phyloP scores from a whole-genome alignment of 2,329 filamentous ascomycete species.

The Ophiostoma tasmaniense region DNA sequence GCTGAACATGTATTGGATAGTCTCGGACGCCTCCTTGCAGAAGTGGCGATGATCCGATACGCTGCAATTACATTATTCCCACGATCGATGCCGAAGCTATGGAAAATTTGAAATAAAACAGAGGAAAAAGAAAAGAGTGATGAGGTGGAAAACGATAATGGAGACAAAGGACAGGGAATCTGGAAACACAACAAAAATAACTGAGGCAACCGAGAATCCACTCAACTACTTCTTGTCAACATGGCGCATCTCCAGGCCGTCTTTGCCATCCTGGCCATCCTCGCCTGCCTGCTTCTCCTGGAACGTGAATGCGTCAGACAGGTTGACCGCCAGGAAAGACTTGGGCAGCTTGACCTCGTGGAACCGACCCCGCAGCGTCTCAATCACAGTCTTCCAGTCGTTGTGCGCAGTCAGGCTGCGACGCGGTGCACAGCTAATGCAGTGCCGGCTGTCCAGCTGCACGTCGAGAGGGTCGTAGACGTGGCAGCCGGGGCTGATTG shows the following conservation, averaged over 20 bases:
- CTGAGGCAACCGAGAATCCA: background rate
- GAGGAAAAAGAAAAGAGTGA: background rate
- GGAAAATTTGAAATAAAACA: background rate
- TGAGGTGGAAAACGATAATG: background rate
- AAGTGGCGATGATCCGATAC: background rate
- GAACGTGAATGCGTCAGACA: slow-evolving; percentile 54
- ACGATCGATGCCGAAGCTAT: background rate
- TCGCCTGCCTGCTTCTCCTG: slow-evolving; percentile 47
- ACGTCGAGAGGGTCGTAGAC: slow-evolving; percentile 95
- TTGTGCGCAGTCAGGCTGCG: slow-evolving; percentile 82
- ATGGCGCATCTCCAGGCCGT: slow-evolving; percentile 15
- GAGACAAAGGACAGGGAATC: background rate
- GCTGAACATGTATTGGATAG: background rate
- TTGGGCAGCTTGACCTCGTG: slow-evolving; percentile 64
- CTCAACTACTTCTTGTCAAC: background rate
- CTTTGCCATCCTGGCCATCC: slow-evolving; percentile 26
- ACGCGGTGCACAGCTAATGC: slow-evolving; percentile 87
- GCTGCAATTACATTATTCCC: background rate
- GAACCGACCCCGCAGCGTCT: slow-evolving; percentile 89
- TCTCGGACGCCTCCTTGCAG: background rate
- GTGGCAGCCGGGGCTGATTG: slow-evolving; percentile 90
- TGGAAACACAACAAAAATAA: background rate
- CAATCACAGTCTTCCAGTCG: slow-evolving; percentile 96
- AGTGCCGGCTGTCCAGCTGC: slow-evolving; percentile 90
- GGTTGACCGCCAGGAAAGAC: slow-evolving; percentile 56